Evolutionary conservation across 352 stramenopile species (phyloP).

Genomic region (Pythium dissimile): DNA sequence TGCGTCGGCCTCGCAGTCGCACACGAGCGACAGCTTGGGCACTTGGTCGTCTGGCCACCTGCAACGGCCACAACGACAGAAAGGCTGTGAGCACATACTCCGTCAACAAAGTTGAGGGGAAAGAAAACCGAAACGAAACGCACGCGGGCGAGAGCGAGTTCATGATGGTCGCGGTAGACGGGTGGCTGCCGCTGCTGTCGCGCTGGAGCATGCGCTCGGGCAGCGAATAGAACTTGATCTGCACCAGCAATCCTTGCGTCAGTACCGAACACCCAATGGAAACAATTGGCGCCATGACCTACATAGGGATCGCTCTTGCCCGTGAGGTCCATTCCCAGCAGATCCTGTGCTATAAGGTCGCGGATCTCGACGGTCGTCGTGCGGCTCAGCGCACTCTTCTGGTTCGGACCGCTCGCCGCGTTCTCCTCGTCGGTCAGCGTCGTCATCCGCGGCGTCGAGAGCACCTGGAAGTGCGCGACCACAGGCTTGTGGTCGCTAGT

Average conservation of each 20-base stretch:
- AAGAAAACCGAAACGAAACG: too few relatives aligned
- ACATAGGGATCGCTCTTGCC: conserved; percentile 83
- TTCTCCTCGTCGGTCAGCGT: conserved; percentile 15
- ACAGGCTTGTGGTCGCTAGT: conserved; percentile 88
- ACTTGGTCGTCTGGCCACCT: conserved; percentile 68
- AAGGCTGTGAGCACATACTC: too few relatives aligned
- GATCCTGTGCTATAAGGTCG: conserved; percentile 49
- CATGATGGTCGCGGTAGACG: conserved; percentile 56
- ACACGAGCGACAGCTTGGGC: conserved; percentile 55
- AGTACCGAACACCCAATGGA: too few relatives aligned
- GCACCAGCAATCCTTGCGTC: too few relatives aligned
- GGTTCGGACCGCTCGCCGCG: conserved; percentile 7
- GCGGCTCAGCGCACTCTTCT: conserved; percentile 22
- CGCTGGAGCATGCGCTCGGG: conserved; percentile 50
- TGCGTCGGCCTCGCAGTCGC: conserved; percentile 47
- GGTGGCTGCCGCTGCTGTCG: conserved; percentile 43
- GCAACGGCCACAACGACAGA: not conserved
- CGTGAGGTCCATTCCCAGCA: conserved; percentile 71
- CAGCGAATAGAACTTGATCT: conserved; percentile 76
- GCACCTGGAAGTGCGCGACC: conserved; percentile 50
- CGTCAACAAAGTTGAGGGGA: too few relatives aligned
- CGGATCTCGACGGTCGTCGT: conserved; percentile 57
- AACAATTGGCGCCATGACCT: conserved; percentile 12
- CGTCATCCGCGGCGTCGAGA: conserved; percentile 25
- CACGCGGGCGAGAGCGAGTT: conserved; percentile 62